Conservation (phyloP, 179 eudicot genomes). For the Camellia oleifera region DNA sequence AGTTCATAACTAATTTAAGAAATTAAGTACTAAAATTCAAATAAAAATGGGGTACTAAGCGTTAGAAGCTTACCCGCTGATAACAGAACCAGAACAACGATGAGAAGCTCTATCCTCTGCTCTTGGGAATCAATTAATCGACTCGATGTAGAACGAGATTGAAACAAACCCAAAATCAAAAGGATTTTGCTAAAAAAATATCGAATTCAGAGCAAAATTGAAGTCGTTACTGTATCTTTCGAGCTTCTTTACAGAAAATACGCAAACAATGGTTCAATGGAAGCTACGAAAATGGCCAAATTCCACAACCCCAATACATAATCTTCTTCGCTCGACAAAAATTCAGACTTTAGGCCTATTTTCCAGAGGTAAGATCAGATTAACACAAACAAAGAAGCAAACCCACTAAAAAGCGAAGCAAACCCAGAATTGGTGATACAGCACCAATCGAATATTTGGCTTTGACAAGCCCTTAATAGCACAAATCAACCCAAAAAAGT, state of each 20-base stretch:
- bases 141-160: not conserved
- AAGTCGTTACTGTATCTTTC: not conserved
- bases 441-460: not conserved
- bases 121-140: not conserved
- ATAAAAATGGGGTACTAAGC: not conserved
- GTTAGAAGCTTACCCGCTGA: not conserved
- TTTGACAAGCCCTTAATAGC: not conserved
- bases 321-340: not conserved
- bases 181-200: not conserved
- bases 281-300: not conserved
- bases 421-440: slow-evolving; percentile 12
- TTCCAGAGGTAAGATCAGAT: not conserved
- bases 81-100: not conserved
- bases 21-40: not conserved
- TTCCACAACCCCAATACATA: not conserved
- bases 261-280: not conserved
- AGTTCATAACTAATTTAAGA: too few species aligned
- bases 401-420: not conserved
- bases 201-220: not conserved
- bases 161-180: not conserved
- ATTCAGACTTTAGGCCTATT: not conserved
- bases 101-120: not conserved
- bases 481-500: not conserved
- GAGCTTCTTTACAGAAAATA: not conserved
- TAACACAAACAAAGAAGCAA: not conserved